Evolutionary conservation across 495 filamentous ascomycete species (phyloP), one percentile per base, ranked within the genome.

Genomic region (Hypomontagnella monticulosa): DNA sequence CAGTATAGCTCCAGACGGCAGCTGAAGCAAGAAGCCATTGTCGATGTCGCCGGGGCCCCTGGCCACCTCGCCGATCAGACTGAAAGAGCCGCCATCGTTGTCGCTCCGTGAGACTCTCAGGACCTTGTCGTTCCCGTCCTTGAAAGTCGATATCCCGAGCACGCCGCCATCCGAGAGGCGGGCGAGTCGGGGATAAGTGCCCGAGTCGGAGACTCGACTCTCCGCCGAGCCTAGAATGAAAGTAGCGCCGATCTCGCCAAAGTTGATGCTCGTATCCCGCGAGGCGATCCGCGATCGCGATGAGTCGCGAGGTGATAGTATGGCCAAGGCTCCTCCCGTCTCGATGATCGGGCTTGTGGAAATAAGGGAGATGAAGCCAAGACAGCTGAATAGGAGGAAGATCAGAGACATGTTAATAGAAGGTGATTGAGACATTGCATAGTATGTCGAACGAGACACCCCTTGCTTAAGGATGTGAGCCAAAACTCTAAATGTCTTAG

Each of bases 11-110:
- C 75, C 76, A 0, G 76, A 77, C 0, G 81, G 74, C 0, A 85
- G 77, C 52, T 87, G 83, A 7, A 86, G 74, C 16, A 87, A 68
- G 69, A 82, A 87, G 58, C 80, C 75, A 70, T 89, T 89, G 73
- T 88, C 86, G 46, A 85, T 72, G 64, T 89, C 85, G 1, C 79
- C 78, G 6, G 71, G 48, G 27, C 61, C 47, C 42, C 54, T 52
- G 27, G 73, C 51, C 0, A 75, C 54, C n/a, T 60, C 63, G 43
- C 73, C 71, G 41, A 68, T 66, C 4, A 57, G 42, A 9, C 42
- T 57, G 76, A 80, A 85, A 14, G 77, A 75, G 0, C 19, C 54
- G n/a, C 77, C 81, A 23, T 71, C 59, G 66, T 83, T 73, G 18
- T 71, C 77, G 57, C 79, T 82, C 20, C 71, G 68, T 5, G 72